These are phyloP conservation scores for Cajanus cajan DNA, from an alignment of 306 rosid genomes.

Conservation along the genomic window DNA sequence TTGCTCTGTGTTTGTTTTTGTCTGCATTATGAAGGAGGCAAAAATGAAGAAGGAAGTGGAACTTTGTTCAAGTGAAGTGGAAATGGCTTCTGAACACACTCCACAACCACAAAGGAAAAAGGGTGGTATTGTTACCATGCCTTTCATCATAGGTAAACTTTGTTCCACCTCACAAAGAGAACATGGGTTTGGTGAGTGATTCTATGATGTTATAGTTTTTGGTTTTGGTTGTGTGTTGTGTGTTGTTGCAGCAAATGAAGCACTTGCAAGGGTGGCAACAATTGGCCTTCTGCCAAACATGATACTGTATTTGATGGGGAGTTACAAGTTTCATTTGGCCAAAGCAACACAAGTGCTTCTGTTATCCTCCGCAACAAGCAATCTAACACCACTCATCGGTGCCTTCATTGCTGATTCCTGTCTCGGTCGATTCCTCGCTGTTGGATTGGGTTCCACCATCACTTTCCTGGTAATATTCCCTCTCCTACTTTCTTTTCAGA, in stretches of 20 bases:
- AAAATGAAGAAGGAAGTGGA: slow-evolving; percentile 35
- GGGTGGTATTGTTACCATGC: slow-evolving; percentile 70
- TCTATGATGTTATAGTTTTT: not conserved
- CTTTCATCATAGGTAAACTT: slow-evolving; percentile 60
- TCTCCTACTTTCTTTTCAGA: not conserved
- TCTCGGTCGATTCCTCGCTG: slow-evolving; percentile 59
- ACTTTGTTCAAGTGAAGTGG: slow-evolving; percentile 29
- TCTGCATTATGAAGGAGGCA: not conserved
- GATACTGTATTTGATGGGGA: slow-evolving; percentile 53
- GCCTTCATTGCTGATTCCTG: slow-evolving; percentile 71
- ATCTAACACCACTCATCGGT: slow-evolving; percentile 57
- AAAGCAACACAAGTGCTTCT: slow-evolving; percentile 43
- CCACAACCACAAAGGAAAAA: slow-evolving; percentile 20
- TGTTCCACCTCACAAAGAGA: not conserved
- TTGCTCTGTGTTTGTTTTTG: not conserved
- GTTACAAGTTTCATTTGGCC: slow-evolving; percentile 50
- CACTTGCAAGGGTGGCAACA: slow-evolving; percentile 58
- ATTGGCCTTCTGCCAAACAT: slow-evolving; percentile 59
- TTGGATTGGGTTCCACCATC: slow-evolving; percentile 51
- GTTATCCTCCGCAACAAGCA: slow-evolving; percentile 46
- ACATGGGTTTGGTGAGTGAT: not conserved
- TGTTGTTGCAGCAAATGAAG: slow-evolving; percentile 58
- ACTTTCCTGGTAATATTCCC: slow-evolving; percentile 41
- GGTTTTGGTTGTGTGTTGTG: not conserved
- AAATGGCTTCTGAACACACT: slow-evolving; percentile 4